Evolutionary conservation across 73 alveolate genomes (phyloP), one percentile per base, ranked within the genome.

Genomic region (Stentor coeruleus): DNA sequence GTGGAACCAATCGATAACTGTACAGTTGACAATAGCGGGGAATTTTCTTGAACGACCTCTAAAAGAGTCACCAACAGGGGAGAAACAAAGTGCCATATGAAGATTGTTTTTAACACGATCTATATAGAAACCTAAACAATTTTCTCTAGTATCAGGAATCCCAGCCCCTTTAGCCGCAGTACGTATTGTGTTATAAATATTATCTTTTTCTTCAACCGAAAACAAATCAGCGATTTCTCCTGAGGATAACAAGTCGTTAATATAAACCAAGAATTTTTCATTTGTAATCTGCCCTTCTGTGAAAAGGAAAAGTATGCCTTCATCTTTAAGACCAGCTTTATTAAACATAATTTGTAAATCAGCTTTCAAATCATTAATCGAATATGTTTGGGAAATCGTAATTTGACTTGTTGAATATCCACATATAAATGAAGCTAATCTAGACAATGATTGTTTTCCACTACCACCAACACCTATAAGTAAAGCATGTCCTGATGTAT

Each of bases 401-500:
- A 95, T 97, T 77, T 91, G 86, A 58, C 90, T 85, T 1, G 95
- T 79, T 1, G 87, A 28, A 59, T 79, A 72, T 1, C 86, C 86
- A 60, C 86, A 79, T 26, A 79, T 72, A 66, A 84, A 90, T 39
- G 77, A 73, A 84, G 88, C 82, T 81, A 98, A 93, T 82, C 98
- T 96, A 6, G 99, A 95, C 58, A 98, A 90, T 41, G 99, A 96
- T 91, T 98, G 98, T 74, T 98, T 97, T 90, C 99, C 99, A 38
- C 99, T 91, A 85, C 99, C 99, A 59, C 99, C 99, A 33, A 98
- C 99, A 74, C 99, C 99, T 85, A 98, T 99, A 74, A 98, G 96
- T 85, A 96, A 87, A 37, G 99, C 99, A 91, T 98, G 99, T 26
- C 99, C 99, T 3, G 99, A 96, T 40, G 99, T 98, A 83, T 97